phyloP scores from a whole-genome alignment of 192 early-diverging fungal genomes.

The Gaertneriomyces sp. region DNA sequence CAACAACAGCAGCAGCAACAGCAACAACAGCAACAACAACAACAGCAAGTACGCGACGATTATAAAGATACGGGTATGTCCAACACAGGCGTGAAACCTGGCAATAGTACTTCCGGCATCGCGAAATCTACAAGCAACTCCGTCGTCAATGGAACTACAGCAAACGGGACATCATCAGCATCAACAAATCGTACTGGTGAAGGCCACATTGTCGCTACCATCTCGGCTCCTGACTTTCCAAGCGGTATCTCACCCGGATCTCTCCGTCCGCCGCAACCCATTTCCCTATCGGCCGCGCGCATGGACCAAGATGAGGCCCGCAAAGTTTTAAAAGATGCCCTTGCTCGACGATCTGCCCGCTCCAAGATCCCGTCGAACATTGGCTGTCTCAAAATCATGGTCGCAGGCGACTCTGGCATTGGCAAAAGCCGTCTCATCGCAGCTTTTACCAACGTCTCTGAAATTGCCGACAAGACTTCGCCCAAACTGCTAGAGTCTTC shows the following conservation, averaged over 20 bases:
- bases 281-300: background rate
- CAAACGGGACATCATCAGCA: too few species aligned
- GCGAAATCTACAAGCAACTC: constrained; percentile 1
- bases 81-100: constrained; percentile 1
- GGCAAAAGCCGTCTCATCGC: constrained; percentile 38
- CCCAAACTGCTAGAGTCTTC: constrained; percentile 2
- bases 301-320: constrained; percentile 11
- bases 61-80: background rate
- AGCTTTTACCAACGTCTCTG: background rate
- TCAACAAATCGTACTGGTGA: background rate
- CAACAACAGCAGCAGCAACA: background rate
- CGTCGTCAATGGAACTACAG: background rate
- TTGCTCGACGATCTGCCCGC: constrained; percentile 9
- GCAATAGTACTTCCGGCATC: background rate
- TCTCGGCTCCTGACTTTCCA: constrained; percentile 16
- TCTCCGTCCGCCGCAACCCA: constrained; percentile 1
- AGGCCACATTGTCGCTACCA: constrained; percentile 8
- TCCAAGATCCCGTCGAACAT: constrained; percentile 33
- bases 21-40: background rate
- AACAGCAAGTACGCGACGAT: constrained; percentile 3
- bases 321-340: background rate
- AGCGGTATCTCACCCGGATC: constrained; percentile 18
- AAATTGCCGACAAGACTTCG: background rate
- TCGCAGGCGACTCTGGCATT: constrained; percentile 46
- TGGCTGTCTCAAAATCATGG: constrained; percentile 34